A percentile compares a stretch with the other conserved stretches of the same genome.
phyloP scores from a whole-genome alignment of 768 basidiomycete genomes.

The Trametes meyenii region DNA sequence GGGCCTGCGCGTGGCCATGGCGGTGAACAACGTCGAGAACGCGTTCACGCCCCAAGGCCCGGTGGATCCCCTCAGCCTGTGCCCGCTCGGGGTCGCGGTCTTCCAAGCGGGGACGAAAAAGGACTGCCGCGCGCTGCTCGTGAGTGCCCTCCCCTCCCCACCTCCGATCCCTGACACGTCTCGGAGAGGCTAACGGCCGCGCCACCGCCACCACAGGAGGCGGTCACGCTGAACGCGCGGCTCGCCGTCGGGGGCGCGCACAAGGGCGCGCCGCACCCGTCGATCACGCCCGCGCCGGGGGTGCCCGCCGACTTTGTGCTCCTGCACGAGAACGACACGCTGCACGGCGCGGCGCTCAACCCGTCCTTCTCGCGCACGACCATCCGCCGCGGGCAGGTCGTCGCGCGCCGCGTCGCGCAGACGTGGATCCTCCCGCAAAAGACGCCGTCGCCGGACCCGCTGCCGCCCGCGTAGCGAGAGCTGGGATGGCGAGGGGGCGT shows the following conservation, averaged over 20 bases:
- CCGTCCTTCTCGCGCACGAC: constrained; percentile 56
- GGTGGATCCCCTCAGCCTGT: constrained; percentile 61
- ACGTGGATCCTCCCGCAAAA: constrained; percentile 37
- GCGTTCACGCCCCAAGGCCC: constrained; percentile 72
- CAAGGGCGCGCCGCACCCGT: constrained; percentile 39
- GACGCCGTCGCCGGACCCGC: constrained; percentile 16
- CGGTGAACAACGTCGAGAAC: constrained; percentile 68
- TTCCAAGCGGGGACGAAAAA: constrained; percentile 58
- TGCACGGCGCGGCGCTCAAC: constrained; percentile 52
- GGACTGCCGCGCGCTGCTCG: constrained; percentile 51
- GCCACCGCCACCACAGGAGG: constrained; percentile 39
- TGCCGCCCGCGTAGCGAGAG: background rate
- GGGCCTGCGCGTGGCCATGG: constrained; percentile 54
- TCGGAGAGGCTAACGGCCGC: background rate
- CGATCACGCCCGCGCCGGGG: constrained; percentile 29
- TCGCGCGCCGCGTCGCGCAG: constrained; percentile 42
- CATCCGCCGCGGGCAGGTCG: constrained; percentile 48
- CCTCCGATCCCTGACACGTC: background rate
- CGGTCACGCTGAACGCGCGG: constrained; percentile 57
- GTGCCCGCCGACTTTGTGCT: constrained; percentile 62
- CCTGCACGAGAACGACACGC: constrained; percentile 48
- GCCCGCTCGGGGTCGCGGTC: constrained; percentile 57
- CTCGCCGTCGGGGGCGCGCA: constrained; percentile 41
- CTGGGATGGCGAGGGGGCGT: background rate
- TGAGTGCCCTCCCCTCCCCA: constrained; percentile 35